Evolutionary conservation across 805 yeast genomes (phyloP), one percentile per base, ranked within the genome.

Genomic region (Starmerella stigmatis): DNA sequence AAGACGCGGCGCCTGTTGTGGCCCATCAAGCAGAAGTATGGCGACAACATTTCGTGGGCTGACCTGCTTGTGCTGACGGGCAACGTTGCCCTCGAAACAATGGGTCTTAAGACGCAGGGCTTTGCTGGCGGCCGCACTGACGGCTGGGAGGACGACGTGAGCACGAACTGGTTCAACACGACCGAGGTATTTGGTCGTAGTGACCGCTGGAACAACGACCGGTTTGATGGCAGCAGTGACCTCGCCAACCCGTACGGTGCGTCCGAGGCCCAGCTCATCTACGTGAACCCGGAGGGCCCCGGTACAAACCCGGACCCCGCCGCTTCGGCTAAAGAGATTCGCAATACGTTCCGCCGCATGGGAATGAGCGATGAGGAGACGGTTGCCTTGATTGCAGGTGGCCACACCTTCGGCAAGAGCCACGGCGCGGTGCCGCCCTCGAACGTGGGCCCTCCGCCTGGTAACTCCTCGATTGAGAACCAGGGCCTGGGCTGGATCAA

Each of bases 231-330:
- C 9, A 20, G 29, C 27, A 32, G 25, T 17, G 52, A 48, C 35
- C 38, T 51, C 12, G 54, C 41, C 6, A 32, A 43, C 26, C 54
- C 54, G 19, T 20, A 46, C n/a, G 48, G 42, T 27, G 43, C 29
- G 36, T 33, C 50, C 11, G 52, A 48, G 41, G 22, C 34, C 13
- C 46, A 42, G n/a, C 42, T 51, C 20, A 51, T 51, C 28, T 51
- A 51, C 41, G 52, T 51, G 31, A 48, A 51, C 49, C 54, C 54
- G n/a, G 52, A 48, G 44, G 52, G 52, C 8, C 54, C 52, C 5
- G 52, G 41, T 15, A 49, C 45, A 10, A 45, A 45, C 45, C 45
- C 54, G 22, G 51, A 37, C 21, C 54, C 54, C 10, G 17, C 5
- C 7, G 34, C 17, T 16, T 50, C 54, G n/a, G 54, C 54, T 1